Evolutionary conservation across 1,284 basidiomycete species (phyloP), one percentile per base, ranked within the genome.

Genomic region (Puccinia polysora): DNA sequence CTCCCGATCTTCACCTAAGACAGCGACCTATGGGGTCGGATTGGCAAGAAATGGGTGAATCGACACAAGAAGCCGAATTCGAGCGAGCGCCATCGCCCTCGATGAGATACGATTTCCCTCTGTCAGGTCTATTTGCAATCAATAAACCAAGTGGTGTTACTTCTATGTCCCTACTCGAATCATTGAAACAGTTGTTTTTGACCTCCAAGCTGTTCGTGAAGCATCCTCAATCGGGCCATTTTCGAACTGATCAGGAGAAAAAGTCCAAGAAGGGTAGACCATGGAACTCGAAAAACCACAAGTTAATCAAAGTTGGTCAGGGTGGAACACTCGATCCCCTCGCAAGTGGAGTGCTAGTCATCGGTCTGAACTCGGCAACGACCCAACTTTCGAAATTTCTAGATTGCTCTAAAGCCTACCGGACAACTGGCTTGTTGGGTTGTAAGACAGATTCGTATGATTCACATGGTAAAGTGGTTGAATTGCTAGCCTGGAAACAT

Each of bases 361-460:
- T 99, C 64, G 96, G 93, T 50, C 83, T 97, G 34, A 90, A 90
- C 32, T 88, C 87, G 78, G 95, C 88, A 18, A 98, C 96, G 1
- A 98, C 97, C 82, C 87, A 87, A 75, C 83, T 98, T 38, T 83
- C 85, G 40, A 84, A 88, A 69, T 96, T 97, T 79, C 83, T 98
- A 60, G 87, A 90, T 77, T 95, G 95, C 79, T 86, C 89, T 34
- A 99, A 99, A 90, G 90, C 94, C 82, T 99, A 99, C 79, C 85
- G 85, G 71, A 89, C 91, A 25, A 94, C 89, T 1, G 95, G 91
- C 75, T 81, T 99, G 7, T 84, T 99, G 1, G 96, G 96, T 4
- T 92, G 90, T 76, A 88, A 95, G 78, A 98, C 96, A 2, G 93
- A 97, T 76, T 88, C 89, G 0, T 97, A 96, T 81, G 96, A 99